These are phyloP conservation scores for Lippia alba DNA, from an alignment of 305 asterid genomes.

Conservation along the genomic window DNA sequence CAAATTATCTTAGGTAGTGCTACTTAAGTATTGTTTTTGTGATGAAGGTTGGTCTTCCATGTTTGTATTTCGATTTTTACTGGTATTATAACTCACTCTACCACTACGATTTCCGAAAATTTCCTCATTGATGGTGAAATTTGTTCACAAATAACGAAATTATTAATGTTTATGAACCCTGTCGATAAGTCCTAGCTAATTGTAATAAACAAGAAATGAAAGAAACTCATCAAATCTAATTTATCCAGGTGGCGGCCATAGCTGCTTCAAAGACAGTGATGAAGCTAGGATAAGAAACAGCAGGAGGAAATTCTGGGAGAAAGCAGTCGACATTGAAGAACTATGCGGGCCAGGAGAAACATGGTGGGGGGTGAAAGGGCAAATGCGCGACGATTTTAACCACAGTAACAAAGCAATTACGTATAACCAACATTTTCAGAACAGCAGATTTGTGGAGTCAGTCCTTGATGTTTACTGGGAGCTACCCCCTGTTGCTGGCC, in stretches of 20 bases:
- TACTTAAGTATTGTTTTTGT: background rate
- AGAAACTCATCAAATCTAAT: background rate
- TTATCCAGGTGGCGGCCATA: constrained; percentile 93
- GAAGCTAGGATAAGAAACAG: constrained; percentile 85
- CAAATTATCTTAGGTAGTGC: background rate
- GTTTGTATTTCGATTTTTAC: background rate
- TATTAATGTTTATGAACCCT: background rate
- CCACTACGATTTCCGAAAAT: background rate
- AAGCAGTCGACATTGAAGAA: constrained; percentile 79
- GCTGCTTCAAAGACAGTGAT: constrained; percentile 90
- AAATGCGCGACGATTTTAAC: constrained; percentile 90
- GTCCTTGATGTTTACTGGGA: constrained; percentile 93
- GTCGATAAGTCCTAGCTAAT: background rate
- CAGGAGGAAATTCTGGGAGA: constrained; percentile 89
- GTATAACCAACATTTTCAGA: constrained; percentile 67
- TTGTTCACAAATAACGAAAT: background rate
- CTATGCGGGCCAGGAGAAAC: constrained; percentile 94
- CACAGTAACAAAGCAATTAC: constrained; percentile 83
- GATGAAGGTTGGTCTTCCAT: background rate
- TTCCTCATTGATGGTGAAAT: background rate
- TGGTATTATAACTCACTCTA: background rate
- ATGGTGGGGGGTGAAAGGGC: constrained; percentile 98
- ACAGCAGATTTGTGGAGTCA: constrained; percentile 89
- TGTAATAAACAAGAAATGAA: constrained; percentile 4
- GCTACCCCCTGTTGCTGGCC: constrained; percentile 96